Evolutionary conservation across 148 eudicot genomes (phyloP).

Genomic region (Gaultheria prostrata): DNA sequence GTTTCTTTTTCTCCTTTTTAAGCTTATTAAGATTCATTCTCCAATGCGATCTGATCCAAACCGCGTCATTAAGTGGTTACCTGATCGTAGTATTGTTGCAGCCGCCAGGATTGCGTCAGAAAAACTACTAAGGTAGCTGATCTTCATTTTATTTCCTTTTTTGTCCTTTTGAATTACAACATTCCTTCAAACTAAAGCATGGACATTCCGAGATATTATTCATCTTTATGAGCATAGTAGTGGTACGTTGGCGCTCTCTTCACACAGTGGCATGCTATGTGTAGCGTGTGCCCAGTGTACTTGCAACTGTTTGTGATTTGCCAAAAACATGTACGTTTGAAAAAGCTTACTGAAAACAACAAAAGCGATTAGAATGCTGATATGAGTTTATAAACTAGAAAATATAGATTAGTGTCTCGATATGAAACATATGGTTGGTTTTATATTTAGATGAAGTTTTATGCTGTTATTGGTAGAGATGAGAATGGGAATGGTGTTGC

Average conservation of each 20-base stretch:
- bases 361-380: not conserved
- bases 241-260: not conserved
- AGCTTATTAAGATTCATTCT: constrained; percentile 95
- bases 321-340: not conserved
- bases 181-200: not conserved
- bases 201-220: not conserved
- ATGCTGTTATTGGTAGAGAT: not conserved
- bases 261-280: not conserved
- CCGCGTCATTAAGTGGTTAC: constrained; percentile 82
- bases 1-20: constrained; percentile 9
- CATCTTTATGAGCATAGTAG: not conserved
- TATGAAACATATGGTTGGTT: not conserved
- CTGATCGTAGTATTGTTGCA: constrained; percentile 49
- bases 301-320: not conserved
- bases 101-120: constrained; percentile 88
- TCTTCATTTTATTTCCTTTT: constrained; percentile 3
- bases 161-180: not conserved
- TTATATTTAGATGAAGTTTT: not conserved
- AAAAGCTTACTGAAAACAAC: not conserved
- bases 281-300: not conserved
- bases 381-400: not conserved
- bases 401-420: not conserved
- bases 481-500: not conserved
- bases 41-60: constrained; percentile 92
- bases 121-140: constrained; percentile 61